These are phyloP conservation scores for Arctium lappa DNA, from an alignment of 129 eudicot species.

Conservation along the genomic window DNA sequence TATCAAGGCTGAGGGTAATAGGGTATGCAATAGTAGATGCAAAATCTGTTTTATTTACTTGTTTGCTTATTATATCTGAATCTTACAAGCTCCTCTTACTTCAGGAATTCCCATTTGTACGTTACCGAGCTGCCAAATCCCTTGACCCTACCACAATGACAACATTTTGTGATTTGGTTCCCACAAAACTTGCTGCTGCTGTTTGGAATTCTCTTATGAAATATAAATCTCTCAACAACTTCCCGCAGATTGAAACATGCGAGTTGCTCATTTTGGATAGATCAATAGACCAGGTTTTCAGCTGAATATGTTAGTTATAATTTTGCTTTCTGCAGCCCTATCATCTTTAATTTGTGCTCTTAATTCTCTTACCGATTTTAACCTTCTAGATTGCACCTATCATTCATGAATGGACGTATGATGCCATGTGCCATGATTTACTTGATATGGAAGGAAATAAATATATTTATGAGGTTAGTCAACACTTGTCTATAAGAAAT, in stretches of 20 bases:
- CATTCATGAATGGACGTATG: constrained; percentile 98
- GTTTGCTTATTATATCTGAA: neutral
- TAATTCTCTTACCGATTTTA: neutral
- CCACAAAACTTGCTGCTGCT: constrained; percentile 94
- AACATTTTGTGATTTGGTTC: constrained; percentile 78
- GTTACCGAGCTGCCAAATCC: constrained; percentile 91
- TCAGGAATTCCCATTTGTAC: constrained; percentile 90
- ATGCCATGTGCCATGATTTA: constrained; percentile 96
- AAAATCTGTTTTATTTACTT: neutral
- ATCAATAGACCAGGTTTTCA: constrained; percentile 85
- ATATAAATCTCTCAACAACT: constrained; percentile 64
- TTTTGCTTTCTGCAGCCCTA: neutral
- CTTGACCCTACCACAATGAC: constrained; percentile 88
- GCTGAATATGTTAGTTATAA: neutral
- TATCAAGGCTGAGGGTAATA: neutral
- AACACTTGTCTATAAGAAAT: neutral
- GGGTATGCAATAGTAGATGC: neutral
- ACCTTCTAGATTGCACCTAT: constrained; percentile 76
- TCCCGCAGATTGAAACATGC: constrained; percentile 88
- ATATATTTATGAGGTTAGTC: constrained; percentile 76
- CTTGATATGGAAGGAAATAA: constrained; percentile 86
- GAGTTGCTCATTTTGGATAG: constrained; percentile 86
- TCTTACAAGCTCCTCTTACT: neutral
- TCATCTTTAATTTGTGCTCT: constrained; percentile 1
- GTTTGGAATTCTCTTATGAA: constrained; percentile 81